Evolutionary conservation across 768 basidiomycete species (phyloP), one percentile per base, ranked within the genome.

Genomic region (Agrocybe chaxingu): DNA sequence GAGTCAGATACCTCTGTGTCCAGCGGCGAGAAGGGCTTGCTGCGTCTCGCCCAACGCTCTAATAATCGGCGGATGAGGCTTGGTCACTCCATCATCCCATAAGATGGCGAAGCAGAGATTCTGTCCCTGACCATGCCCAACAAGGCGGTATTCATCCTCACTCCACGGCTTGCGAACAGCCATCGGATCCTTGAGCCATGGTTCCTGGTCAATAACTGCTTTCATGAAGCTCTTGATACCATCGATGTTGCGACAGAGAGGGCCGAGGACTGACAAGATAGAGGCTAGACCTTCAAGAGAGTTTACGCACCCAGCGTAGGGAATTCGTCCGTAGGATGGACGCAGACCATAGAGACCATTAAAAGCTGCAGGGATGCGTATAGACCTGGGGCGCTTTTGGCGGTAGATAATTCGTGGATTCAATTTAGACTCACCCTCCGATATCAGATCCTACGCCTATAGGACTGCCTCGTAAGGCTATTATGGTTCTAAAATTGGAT

Each of bases 381-480:
- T 61, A 3, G 89, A 89, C 3, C 87, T 88, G 34, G 44, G n/a
- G 45, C 8, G 30, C 13, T 24, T 16, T n/a, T 7, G 39, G 8
- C 12, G 9, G 4, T 8, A 13, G 19, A 12, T 35, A 45, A 32
- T 48, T 10, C 6, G 2, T 31, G n/a, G 11, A 19, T 31, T 32
- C 16, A 8, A 41, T 35, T 19, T 33, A 31, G 34, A 48, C 59
- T 59, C 61, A 87, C 87, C 89, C 87, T 59, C 85, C 87, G 51
- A 92, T 80, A 62, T 92, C 91, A 19, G 90, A 86, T 38, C 90
- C 91, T 8, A 91, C 78, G 29, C 90, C 87, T 53, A 80, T 38
- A 71, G 74, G 70, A 46, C 75, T 71, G 29, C 77, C 77, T 52
- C 63, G 71, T n/a, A 77, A 55, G 8, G 74, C 77, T 75, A 40